phyloP scores from a whole-genome alignment of 768 basidiomycete genomes.

The Galerina sulciceps region DNA sequence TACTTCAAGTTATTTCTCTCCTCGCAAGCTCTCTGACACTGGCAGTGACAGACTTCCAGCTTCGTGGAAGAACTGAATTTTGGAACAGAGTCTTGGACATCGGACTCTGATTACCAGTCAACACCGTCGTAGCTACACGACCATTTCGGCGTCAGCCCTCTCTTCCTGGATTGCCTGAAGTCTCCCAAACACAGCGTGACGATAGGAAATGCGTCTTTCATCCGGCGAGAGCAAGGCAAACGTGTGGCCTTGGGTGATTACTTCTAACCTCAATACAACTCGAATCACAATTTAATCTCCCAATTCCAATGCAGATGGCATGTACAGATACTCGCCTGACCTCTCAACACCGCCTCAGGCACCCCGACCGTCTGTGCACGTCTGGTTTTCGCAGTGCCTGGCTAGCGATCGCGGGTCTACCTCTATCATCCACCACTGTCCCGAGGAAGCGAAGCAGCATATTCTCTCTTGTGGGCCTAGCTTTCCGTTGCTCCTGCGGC shows the following conservation, averaged over 20 bases:
- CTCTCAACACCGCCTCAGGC: not conserved
- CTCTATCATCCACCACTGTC: not conserved
- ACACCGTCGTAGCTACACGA: not conserved
- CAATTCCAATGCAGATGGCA: not conserved
- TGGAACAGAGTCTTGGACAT: no score
- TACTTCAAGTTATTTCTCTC: no score
- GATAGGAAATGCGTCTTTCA: not conserved
- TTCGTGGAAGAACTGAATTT: no score
- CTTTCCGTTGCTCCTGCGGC: not conserved
- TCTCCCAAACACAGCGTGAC: slow-evolving; percentile 2
- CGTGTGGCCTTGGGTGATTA: not conserved
- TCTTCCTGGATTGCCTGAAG: not conserved
- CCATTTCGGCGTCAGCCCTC: not conserved
- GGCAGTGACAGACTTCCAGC: no score
- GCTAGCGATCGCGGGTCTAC: not conserved
- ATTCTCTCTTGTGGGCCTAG: not conserved
- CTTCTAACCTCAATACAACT: no score
- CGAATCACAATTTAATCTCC: no score
- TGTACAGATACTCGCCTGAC: not conserved
- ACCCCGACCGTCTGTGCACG: not conserved
- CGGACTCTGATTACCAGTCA: not conserved
- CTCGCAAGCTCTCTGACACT: no score
- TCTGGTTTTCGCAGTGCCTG: slow-evolving; percentile 7
- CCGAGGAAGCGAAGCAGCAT: not conserved
- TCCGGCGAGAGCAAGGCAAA: not conserved